Base-by-base conservation (phyloP, 2,329 filamentous ascomycete genomes). In the Colletotrichum destructivum region DNA sequence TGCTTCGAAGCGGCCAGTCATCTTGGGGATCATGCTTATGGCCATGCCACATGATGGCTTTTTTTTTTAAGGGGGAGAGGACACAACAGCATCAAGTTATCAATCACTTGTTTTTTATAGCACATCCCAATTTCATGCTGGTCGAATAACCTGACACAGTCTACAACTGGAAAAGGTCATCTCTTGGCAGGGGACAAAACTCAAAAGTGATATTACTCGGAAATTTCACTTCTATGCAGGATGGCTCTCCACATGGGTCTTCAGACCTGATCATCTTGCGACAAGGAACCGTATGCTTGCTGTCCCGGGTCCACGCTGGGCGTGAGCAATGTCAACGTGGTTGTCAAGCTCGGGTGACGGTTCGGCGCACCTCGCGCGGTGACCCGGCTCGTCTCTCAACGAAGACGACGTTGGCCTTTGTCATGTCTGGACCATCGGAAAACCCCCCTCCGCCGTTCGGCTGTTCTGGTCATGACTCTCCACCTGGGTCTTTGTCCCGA, bases 181-280 rank as follows among this genome's bases (percentile, higher is more conserved):
- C n/a, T 40, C 46, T 66, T 46, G 46, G 35, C 47, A 54, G 52
- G 26, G 35, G 31, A 16, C 38, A 18, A 40, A 31, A 40, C 21
- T 52, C 52, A 21, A n/a, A 47, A 16, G 23, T 21, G 42, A 52
- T 21, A 49, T 65, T 18, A 21, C 52, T 59, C 61, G 46, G 44
- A 60, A 52, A 51, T 52, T 66, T 40, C 31, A 16, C n/a, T 38
- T 40, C 26, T 42, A 18, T 54, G 15, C 26, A 57, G 44, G 26
- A n/a, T 40, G 38, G 18, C 42, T 38, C 21, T 52, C 52, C 47
- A 15, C 47, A n/a, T 44, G 62, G 54, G 55, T 52, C 62, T 54
- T 40, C 13, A 40, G 40, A 52, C 21, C 31, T 49, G 56, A 46
- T 38, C 31, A 42, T 61, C 15, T 11, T 55, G 60, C 21, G 55